phyloP scores from a whole-genome alignment of 2,329 filamentous ascomycete species.

The Aspergillus puulaauensis region DNA sequence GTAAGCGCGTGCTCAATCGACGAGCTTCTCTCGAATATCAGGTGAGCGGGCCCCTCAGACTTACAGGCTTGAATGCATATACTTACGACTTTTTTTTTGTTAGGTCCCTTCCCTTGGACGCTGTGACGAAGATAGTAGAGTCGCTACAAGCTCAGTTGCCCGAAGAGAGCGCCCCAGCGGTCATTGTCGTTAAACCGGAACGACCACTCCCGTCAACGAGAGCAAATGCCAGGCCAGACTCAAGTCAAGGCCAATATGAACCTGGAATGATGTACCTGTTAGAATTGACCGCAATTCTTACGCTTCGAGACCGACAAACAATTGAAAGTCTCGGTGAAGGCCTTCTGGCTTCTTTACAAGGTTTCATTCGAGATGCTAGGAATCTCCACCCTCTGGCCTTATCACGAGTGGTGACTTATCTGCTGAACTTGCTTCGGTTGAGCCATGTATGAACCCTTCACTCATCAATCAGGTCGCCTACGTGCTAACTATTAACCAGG shows the following conservation, averaged over 20 bases:
- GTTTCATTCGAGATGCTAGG: constrained; percentile 73
- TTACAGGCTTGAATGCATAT: constrained; percentile 7
- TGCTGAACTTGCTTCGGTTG: constrained; percentile 75
- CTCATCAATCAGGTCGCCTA: background rate
- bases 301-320: constrained; percentile 72
- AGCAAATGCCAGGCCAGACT: constrained; percentile 55
- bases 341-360: constrained; percentile 77
- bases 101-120: constrained; percentile 62
- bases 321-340: constrained; percentile 72
- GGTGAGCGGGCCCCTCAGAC: constrained; percentile 52
- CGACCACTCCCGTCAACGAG: constrained; percentile 61
- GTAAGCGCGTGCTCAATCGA: constrained; percentile 85
- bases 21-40: constrained; percentile 78
- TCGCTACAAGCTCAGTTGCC: constrained; percentile 81
- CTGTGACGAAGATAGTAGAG: constrained; percentile 64
- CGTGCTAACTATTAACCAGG: constrained; percentile 50
- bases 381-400: constrained; percentile 81
- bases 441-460: constrained; percentile 68
- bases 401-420: constrained; percentile 81
- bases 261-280: constrained; percentile 86
- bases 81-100: background rate
- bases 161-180: constrained; percentile 74
- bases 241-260: constrained; percentile 70
- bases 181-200: constrained; percentile 90
- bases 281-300: constrained; percentile 81